phyloP scores from a whole-genome alignment of 306 rosid species.

The Pterocarpus santalinus region DNA sequence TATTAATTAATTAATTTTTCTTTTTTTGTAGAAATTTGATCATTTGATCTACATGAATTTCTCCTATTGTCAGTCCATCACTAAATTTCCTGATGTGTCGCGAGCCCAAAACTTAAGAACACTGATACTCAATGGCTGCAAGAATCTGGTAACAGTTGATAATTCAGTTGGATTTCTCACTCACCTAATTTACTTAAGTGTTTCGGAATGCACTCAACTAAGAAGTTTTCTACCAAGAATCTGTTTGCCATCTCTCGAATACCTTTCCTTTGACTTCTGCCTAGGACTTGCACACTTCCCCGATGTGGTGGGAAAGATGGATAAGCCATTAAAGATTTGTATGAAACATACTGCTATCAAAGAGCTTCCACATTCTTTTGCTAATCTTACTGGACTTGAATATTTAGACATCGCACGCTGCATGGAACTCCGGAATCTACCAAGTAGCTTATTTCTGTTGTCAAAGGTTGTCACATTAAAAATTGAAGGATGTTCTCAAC shows the following conservation, averaged over 20 bases:
- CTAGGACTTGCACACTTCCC: neutral
- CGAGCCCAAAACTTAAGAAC: neutral
- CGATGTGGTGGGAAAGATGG: neutral
- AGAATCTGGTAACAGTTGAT: neutral
- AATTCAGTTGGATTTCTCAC: conserved; percentile 1
- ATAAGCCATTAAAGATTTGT: neutral
- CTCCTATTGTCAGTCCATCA: neutral
- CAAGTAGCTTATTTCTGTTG: neutral
- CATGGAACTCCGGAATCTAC: neutral
- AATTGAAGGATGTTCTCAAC: neutral
- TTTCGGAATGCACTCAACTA: neutral
- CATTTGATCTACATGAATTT: neutral
- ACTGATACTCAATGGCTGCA: neutral
- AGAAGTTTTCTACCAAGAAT: neutral
- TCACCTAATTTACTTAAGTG: neutral
- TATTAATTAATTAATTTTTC: neutral
- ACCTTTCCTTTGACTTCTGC: neutral
- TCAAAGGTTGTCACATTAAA: neutral
- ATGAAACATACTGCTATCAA: neutral
- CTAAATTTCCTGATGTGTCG: neutral
- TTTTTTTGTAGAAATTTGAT: neutral
- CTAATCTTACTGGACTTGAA: neutral
- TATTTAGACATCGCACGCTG: neutral
- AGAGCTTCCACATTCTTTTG: neutral
- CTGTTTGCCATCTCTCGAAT: neutral